A percentile compares a stretch with the other conserved stretches of the same genome.
These are phyloP conservation scores for Debaryomyces sp. DNA, from an alignment of 1,139 yeast genomes.

Conservation along the genomic window DNA sequence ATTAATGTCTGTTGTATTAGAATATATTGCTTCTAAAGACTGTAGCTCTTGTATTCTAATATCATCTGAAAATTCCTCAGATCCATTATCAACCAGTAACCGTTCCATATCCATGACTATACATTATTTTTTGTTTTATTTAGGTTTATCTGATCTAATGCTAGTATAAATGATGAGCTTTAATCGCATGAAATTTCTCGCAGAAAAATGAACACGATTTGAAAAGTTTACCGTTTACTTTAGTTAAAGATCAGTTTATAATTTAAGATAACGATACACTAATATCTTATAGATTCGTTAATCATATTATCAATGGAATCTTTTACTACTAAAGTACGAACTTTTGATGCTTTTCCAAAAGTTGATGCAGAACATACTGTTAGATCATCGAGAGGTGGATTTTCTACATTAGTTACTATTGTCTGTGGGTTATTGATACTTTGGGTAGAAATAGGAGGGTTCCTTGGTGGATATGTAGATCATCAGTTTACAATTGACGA, in stretches of 20 bases:
- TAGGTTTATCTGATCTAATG: neutral
- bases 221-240: neutral
- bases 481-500: slow-evolving; percentile 78
- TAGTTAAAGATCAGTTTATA: neutral
- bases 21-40: slow-evolving; percentile 52
- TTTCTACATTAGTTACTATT: slow-evolving; percentile 67
- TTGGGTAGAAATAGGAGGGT: slow-evolving; percentile 89
- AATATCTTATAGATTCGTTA: neutral
- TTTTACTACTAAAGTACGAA: slow-evolving; percentile 46
- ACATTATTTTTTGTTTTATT: neutral
- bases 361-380: slow-evolving; percentile 77
- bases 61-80: slow-evolving; percentile 22
- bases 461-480: slow-evolving; percentile 79
- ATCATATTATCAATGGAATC: slow-evolving; percentile 32
- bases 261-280: neutral
- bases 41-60: slow-evolving; percentile 44
- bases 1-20: slow-evolving; percentile 37
- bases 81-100: neutral
- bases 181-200: neutral
- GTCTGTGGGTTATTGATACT: slow-evolving; percentile 65
- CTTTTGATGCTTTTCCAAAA: slow-evolving; percentile 92
- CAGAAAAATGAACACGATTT: slow-evolving; percentile 3
- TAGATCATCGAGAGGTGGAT: slow-evolving; percentile 75
- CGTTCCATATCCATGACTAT: neutral
- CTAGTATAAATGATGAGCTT: neutral